Evolutionary conservation across 257 asterid species (phyloP), one percentile per base, ranked within the genome.

Genomic region (Striga asiatica): DNA sequence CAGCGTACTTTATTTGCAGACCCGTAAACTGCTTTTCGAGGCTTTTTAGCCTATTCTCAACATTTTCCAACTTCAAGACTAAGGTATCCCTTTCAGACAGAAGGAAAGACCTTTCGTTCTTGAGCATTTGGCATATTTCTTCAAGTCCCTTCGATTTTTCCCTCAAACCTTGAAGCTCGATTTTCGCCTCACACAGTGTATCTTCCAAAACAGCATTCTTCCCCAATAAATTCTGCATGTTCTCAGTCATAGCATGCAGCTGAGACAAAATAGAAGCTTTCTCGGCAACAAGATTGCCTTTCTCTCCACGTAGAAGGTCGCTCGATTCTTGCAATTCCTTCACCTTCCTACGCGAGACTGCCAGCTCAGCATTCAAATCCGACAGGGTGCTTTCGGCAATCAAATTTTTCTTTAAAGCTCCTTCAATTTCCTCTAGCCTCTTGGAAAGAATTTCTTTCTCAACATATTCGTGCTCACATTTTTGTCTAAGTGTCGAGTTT

Each of bases 151-250:
- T 84, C 6, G 99, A 88, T 62, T 81, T 88, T 71, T 88, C 95
- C 72, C 89, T 82, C 84, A 92, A 63, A 51, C 94, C 94, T 75
- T 84, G 88, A 14, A 92, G 91, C 67, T 92, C 99, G 35, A 78
- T 61, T 66, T 79, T 82, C 23, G 93, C 85, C 12, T 66, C 73
- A 22, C 74, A 79, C 25, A 92, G 78, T 1, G 99, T 78, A 61
- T 73, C 73, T 73, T 88, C 97, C 37, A 84, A 76, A 73, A 79
- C 79, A n/a, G 80, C 94, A 62, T 84, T 92, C 59, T 76, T 84
- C 51, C 77, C 93, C 67, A 88, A 66, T 46, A 88, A 55, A 61
- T 54, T 81, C 66, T 79, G 91, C 95, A 83, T 80, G 53, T 73
- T 88, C 71, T 75, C 93, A 14, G 95, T 82, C 48, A 88, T 56